phyloP scores from a whole-genome alignment of 2,329 filamentous ascomycete species.

The Penicillium sp. region DNA sequence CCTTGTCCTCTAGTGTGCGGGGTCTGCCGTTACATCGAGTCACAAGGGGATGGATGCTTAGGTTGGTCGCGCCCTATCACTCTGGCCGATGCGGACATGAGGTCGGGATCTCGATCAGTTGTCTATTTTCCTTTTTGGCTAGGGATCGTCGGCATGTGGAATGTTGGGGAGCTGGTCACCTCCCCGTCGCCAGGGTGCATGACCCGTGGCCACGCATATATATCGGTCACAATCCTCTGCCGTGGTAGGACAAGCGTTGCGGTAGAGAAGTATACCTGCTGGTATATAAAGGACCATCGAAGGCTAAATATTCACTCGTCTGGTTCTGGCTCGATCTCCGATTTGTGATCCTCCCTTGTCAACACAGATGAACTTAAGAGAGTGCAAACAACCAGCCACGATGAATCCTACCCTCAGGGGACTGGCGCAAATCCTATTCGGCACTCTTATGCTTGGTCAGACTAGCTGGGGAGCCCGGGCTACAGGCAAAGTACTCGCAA shows the following conservation, averaged over 20 bases:
- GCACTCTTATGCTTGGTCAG: constrained; percentile 6
- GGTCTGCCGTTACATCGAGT: constrained; percentile 21
- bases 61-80: constrained; percentile 11
- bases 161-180: constrained; percentile 17
- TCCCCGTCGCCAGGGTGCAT: constrained; percentile 7
- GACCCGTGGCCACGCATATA: constrained; percentile 6
- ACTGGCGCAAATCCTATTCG: constrained; percentile 12
- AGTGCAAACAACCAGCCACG: not conserved
- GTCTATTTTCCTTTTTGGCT: constrained; percentile 10
- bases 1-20: constrained; percentile 9
- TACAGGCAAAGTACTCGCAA: not conserved
- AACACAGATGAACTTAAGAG: constrained; percentile 1
- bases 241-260: not conserved
- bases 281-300: not conserved
- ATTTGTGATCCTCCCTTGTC: not conserved
- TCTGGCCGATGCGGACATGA: constrained; percentile 6
- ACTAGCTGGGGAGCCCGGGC: not conserved
- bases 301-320: not conserved
- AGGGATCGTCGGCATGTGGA: constrained; percentile 21
- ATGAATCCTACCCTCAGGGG: constrained; percentile 12
- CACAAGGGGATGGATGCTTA: constrained; percentile 13
- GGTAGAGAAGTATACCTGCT: not conserved
- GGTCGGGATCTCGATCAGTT: constrained; percentile 10
- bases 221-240: constrained; percentile 7
- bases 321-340: not conserved